Evolutionary conservation across 345 rosid genomes (phyloP).

Genomic region (Lumnitzera littorea): DNA sequence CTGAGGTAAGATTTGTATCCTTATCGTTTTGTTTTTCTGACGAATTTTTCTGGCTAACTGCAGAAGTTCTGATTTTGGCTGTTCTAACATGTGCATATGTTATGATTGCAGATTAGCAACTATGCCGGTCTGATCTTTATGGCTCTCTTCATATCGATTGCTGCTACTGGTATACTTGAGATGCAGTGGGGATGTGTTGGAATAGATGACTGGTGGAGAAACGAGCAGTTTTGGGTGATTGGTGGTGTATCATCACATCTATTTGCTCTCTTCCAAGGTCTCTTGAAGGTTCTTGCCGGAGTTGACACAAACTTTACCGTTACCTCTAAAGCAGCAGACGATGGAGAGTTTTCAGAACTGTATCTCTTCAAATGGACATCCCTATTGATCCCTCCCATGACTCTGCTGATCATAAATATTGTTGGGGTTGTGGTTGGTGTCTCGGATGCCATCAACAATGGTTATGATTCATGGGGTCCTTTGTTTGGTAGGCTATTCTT

Average conservation of each 20-base stretch:
- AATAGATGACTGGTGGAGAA: slow-evolving; percentile 97
- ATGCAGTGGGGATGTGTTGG: slow-evolving; percentile 99
- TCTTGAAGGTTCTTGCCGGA: slow-evolving; percentile 92
- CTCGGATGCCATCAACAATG: slow-evolving; percentile 92
- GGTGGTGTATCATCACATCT: slow-evolving; percentile 96
- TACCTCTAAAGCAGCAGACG: slow-evolving; percentile 92
- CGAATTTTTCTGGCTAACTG: not conserved
- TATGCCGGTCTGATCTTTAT: slow-evolving; percentile 84
- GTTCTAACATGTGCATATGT: not conserved
- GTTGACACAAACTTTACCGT: slow-evolving; percentile 90
- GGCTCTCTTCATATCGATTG: slow-evolving; percentile 84
- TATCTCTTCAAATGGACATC: slow-evolving; percentile 98
- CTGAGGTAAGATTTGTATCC: slow-evolving; percentile 50
- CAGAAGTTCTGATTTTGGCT: too few relatives aligned
- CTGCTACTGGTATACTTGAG: slow-evolving; percentile 89
- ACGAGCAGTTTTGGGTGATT: slow-evolving; percentile 98
- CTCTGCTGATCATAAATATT: slow-evolving; percentile 76
- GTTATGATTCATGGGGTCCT: slow-evolving; percentile 98
- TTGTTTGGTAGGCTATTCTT: slow-evolving; percentile 90
- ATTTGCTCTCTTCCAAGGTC: slow-evolving; percentile 92
- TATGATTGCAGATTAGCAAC: slow-evolving; percentile 77
- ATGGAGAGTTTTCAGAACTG: slow-evolving; percentile 87
- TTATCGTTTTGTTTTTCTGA: too few relatives aligned
- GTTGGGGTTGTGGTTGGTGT: slow-evolving; percentile 90
- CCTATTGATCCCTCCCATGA: slow-evolving; percentile 76